Base-by-base conservation (phyloP, 805 yeast species). In the Metschnikowia cerradonensis region DNA sequence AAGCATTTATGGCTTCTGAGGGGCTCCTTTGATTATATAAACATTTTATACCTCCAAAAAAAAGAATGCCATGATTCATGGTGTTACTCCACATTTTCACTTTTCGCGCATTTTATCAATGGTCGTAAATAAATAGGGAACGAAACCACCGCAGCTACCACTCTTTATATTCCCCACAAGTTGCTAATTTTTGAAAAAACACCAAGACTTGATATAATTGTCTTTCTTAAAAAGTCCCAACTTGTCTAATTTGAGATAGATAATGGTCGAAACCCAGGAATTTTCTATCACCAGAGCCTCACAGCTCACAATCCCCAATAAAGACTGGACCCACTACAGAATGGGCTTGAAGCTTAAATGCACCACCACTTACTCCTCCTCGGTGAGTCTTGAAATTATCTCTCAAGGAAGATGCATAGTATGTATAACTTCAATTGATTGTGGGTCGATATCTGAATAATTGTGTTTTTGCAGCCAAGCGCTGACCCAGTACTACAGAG, bases 281-380 rank as follows among this genome's bases (percentile, higher is more conserved):
- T 57, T 58, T 20, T 47, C 56, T 8, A 57, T 58, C 36, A 48
- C 54, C n/a, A 48, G 56, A 39, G 61, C 61, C 10, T 55, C 59
- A 2, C 60, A 55, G 50, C 55, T 58, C 44, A 57, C 61, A 3
- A 48, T 50, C 34, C 61, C 61, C 14, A 58, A 58, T 22, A 50
- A 49, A 20, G 61, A 58, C 38, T 58, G 61, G 61, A 57, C 60
- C 7, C 61, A 58, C 36, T 58, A 57, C 37, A 57, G 61, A 35
- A 60, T 58, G 61, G 61, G 61, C 8, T 49, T 58, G 36, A 53
- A 57, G 37, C 49, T 58, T 23, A 49, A 58, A 13, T 57, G 60
- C 19, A 45, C 52, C n/a, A 39, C 31, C 19, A 44, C 32, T 41
- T 40, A 46, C 26, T 45, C 51, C 6, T 43, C 52, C 1, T 56